Base-by-base conservation (phyloP, 2,329 filamentous ascomycete genomes). In the Aspergillus melleus region DNA sequence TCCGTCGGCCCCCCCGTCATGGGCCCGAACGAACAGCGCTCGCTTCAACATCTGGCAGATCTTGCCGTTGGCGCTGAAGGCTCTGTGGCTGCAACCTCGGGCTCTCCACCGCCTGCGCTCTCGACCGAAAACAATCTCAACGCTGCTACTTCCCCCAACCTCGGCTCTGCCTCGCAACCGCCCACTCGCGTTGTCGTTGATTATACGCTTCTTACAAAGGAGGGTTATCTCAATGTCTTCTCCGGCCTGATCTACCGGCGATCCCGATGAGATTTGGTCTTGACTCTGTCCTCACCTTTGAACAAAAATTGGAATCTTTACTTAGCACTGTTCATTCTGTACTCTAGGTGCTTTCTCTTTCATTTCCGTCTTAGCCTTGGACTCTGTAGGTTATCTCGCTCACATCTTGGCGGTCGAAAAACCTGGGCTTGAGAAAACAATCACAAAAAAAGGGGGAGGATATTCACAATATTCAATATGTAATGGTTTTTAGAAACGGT, bases 1-100 rank as follows among this genome's bases (percentile, higher is more conserved):
- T 64, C 61, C 29, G 61, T 64, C 4, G 69, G 68, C 6, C 74
- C 71, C 1, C 76, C 74, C 12, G 64, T 76, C 14, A 71, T 78
- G 63, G 76, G 76, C 4, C 74, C 76, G 14, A 78, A 76, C 22
- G 77, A 79, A 60, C 77, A 79, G 57, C 76, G 76, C 55, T 79
- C 77, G 26, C 70, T 79, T 8, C 76, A 79, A 58, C 77, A 79
- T 60, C 66, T 79, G 11, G 77, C 77, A 8, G 77, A 79, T 61
- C 67, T 79, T 24, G 77, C 77, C 24, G 77, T 79, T 26, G 77
- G 76, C 2, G 77, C 75, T 6, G 77, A 78, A 55, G 77, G 75
- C 29, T 71, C 72, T 16, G 72, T 74, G 5, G 67, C 70, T 24
- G 68, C 71, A 22, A 72, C 68, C 30, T 65, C 59, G 5, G 61